These are phyloP conservation scores for Didymella arachidicola DNA, from an alignment of 2,329 filamentous ascomycete genomes.

Conservation along the genomic window DNA sequence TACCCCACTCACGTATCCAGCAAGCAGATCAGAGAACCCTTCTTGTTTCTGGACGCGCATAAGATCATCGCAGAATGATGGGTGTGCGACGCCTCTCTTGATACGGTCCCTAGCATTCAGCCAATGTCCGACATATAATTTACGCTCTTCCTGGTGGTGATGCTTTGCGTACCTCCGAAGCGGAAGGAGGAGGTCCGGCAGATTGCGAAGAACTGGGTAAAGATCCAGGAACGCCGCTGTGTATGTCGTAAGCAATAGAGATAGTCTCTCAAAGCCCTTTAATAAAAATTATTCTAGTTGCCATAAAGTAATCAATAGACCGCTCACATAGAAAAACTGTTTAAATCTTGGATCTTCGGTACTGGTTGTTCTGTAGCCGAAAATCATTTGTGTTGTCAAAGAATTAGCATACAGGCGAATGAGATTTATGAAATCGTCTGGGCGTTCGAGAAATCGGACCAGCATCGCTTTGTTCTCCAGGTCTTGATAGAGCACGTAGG, in stretches of 20 bases:
- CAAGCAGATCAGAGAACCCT: constrained; percentile 31
- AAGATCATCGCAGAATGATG: constrained; percentile 37
- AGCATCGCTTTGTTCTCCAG: neutral
- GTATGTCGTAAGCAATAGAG: neutral
- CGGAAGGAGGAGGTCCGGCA: neutral
- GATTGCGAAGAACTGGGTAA: neutral
- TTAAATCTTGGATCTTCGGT: neutral
- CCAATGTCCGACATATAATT: neutral
- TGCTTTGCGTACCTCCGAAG: neutral
- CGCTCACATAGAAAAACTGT: neutral
- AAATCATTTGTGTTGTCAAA: neutral
- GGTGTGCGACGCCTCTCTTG: constrained; percentile 2
- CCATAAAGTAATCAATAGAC: neutral
- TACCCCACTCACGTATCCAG: constrained; percentile 34
- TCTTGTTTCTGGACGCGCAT: constrained; percentile 28
- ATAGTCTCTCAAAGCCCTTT: neutral
- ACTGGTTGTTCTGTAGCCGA: neutral
- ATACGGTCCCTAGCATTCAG: neutral
- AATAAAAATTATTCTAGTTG: neutral
- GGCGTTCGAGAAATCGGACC: neutral
- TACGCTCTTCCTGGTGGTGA: neutral
- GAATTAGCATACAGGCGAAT: neutral
- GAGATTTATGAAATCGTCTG: neutral
- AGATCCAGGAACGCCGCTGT: neutral
- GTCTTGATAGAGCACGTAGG: neutral